A percentile compares a stretch with the other conserved stretches of the same genome.
Conservation (phyloP, 306 rosid genomes). For the Gastrolobium bilobum region DNA sequence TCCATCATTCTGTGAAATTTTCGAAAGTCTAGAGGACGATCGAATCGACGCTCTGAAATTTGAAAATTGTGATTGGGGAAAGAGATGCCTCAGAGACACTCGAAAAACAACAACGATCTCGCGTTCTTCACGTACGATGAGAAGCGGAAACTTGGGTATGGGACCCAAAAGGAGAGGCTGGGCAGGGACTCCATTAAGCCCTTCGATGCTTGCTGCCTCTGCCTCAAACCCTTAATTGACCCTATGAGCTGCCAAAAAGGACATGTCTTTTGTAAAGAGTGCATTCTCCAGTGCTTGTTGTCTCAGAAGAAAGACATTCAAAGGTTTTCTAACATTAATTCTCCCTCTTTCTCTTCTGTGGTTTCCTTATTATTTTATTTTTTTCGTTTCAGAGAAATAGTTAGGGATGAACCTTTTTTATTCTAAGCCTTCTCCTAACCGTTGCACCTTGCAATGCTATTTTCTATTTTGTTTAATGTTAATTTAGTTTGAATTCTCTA, state of each 20-base stretch:
- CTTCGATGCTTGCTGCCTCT: slow-evolving; percentile 91
- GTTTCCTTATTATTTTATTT: neutral
- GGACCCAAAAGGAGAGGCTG: slow-evolving; percentile 94
- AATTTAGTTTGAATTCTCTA: slow-evolving; percentile 13
- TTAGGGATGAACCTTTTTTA: neutral
- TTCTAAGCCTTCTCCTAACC: too few species aligned
- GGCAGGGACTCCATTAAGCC: slow-evolving; percentile 97
- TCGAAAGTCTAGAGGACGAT: neutral
- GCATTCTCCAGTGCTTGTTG: slow-evolving; percentile 87
- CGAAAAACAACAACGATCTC: slow-evolving; percentile 97
- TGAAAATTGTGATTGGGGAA: neutral
- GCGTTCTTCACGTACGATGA: slow-evolving; percentile 99
- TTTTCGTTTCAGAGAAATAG: neutral
- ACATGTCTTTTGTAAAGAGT: slow-evolving; percentile 91
- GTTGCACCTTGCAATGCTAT: neutral
- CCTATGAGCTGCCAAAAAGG: slow-evolving; percentile 91
- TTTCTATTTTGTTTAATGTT: neutral
- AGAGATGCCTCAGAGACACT: slow-evolving; percentile 97
- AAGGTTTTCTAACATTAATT: slow-evolving; percentile 54
- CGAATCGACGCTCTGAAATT: neutral
- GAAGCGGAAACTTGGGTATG: slow-evolving; percentile 92
- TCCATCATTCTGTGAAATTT: neutral
- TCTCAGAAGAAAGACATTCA: slow-evolving; percentile 96
- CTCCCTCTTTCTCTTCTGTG: neutral
- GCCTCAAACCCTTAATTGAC: slow-evolving; percentile 91